These are phyloP conservation scores for Phaeosphaeriaceae sp. DNA, from an alignment of 2,329 filamentous ascomycete genomes.

Conservation along the genomic window DNA sequence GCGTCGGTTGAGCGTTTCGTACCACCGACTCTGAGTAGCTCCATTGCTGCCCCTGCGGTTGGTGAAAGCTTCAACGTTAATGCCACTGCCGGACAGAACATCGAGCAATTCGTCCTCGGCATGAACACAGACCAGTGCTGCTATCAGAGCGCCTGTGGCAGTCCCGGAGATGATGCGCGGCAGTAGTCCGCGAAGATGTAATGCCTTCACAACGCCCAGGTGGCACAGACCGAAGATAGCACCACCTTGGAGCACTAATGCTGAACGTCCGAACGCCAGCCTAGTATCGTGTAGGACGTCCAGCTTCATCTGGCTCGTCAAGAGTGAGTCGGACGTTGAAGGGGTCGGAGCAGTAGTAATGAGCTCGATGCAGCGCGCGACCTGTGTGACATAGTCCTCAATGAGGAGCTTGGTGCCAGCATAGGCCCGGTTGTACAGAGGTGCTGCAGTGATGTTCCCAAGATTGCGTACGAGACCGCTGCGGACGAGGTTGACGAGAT, in stretches of 20 bases:
- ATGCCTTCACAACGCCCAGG: conserved; percentile 85
- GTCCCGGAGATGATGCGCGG: conserved; percentile 92
- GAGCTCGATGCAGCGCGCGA: conserved; percentile 80
- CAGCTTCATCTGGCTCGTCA: conserved; percentile 79
- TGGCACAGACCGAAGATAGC: conserved; percentile 92
- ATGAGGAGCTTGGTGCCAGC: conserved; percentile 89
- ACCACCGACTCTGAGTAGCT: conserved; percentile 47
- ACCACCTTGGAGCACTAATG: conserved; percentile 85
- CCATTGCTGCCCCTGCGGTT: conserved; percentile 38
- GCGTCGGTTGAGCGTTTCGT: conserved; percentile 69
- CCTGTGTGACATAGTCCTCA: conserved; percentile 86
- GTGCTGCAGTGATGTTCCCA: conserved; percentile 85
- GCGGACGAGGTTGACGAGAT: conserved; percentile 79
- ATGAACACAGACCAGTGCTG: conserved; percentile 85
- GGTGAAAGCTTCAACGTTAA: conserved; percentile 82
- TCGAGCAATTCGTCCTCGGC: conserved; percentile 82
- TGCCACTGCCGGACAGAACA: conserved; percentile 78
- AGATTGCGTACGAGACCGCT: conserved; percentile 81
- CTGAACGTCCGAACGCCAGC: conserved; percentile 86
- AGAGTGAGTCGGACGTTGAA: conserved; percentile 50
- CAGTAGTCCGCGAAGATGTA: conserved; percentile 79
- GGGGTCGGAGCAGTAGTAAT: conserved; percentile 72
- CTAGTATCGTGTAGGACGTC: conserved; percentile 87
- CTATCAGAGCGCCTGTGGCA: conserved; percentile 87
- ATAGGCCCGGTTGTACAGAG: conserved; percentile 84